phyloP scores from a whole-genome alignment of 2,329 filamentous ascomycete genomes.

The Paecilomyces fulvus region DNA sequence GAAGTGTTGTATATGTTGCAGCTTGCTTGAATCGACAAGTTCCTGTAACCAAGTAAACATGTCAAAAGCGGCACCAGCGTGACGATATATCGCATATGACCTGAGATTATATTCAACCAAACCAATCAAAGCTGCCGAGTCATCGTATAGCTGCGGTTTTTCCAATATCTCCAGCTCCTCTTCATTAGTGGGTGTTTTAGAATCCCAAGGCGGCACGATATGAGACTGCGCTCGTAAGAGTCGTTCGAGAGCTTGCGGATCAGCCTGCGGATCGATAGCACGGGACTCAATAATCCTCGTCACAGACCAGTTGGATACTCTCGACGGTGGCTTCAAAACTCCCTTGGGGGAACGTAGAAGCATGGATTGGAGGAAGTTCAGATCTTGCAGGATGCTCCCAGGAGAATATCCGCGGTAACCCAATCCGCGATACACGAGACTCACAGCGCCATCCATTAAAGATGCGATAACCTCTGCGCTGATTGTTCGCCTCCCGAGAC shows the following conservation, averaged over 20 bases:
- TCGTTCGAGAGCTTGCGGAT: constrained; percentile 37
- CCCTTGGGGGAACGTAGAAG: constrained; percentile 13
- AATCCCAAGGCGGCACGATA: constrained; percentile 25
- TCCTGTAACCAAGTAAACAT: constrained; percentile 24
- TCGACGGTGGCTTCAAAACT: constrained; percentile 19
- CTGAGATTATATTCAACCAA: constrained; percentile 26
- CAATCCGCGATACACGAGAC: constrained; percentile 35
- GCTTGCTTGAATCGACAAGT: constrained; percentile 28
- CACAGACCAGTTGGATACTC: constrained; percentile 30
- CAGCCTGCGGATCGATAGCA: constrained; percentile 35
- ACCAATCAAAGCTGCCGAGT: constrained; percentile 24
- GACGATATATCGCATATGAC: constrained; percentile 14
- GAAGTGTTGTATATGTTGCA: constrained; percentile 24
- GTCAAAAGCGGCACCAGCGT: constrained; percentile 20
- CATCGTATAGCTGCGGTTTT: constrained; percentile 23
- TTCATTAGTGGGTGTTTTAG: constrained; percentile 10
- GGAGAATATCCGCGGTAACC: constrained; percentile 21
- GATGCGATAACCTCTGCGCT: constrained; percentile 51
- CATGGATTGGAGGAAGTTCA: constrained; percentile 13
- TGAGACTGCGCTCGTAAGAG: constrained; percentile 25
- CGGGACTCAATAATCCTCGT: constrained; percentile 46
- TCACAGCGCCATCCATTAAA: constrained; percentile 46
- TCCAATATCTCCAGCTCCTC: constrained; percentile 14
- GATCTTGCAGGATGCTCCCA: constrained; percentile 19
- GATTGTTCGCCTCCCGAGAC: constrained; percentile 41